phyloP scores from a whole-genome alignment of 495 filamentous ascomycete genomes.

The Jackrogersella multiformis region DNA sequence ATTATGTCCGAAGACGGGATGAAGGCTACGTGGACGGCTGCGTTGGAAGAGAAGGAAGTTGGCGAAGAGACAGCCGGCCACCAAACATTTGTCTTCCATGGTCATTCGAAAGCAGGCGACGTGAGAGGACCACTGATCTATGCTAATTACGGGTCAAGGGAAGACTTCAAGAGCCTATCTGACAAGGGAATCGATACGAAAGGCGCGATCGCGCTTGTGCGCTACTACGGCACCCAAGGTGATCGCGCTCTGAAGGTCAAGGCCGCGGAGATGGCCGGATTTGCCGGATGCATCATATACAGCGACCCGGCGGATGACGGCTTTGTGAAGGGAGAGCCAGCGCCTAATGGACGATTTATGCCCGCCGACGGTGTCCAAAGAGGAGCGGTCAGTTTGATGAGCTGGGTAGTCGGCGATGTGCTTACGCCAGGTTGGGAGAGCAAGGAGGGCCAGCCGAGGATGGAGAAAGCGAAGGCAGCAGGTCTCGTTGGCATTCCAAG shows the following conservation, averaged over 20 bases:
- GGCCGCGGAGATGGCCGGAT: constrained; percentile 85
- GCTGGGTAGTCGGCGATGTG: constrained; percentile 85
- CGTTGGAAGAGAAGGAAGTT: constrained; percentile 76
- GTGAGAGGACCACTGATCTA: constrained; percentile 94
- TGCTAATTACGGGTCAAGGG: constrained; percentile 86
- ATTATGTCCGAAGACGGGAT: constrained; percentile 73
- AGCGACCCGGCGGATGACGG: constrained; percentile 87
- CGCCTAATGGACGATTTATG: constrained; percentile 79
- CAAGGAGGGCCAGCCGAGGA: constrained; percentile 69
- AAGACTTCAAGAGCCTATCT: constrained; percentile 78
- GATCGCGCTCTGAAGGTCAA: constrained; percentile 86
- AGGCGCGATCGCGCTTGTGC: constrained; percentile 85
- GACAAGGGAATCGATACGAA: constrained; percentile 75
- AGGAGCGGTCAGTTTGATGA: constrained; percentile 83
- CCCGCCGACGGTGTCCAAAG: constrained; percentile 83
- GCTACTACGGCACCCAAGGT: constrained; percentile 77
- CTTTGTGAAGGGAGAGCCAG: constrained; percentile 71
- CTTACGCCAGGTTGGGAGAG: constrained; percentile 89
- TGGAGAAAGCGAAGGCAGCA: constrained; percentile 72
- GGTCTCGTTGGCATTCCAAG: constrained; percentile 86
- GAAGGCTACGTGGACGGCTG: constrained; percentile 78
- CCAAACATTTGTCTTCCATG: constrained; percentile 83
- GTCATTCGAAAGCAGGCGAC: constrained; percentile 85
- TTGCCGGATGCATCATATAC: constrained; percentile 88
- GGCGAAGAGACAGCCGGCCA: constrained; percentile 62